Percentiles rank a stretch among this genome's conserved stretches.
These are phyloP conservation scores for Skeletonema potamos DNA, from an alignment of 108 stramenopile species.

Conservation along the genomic window DNA sequence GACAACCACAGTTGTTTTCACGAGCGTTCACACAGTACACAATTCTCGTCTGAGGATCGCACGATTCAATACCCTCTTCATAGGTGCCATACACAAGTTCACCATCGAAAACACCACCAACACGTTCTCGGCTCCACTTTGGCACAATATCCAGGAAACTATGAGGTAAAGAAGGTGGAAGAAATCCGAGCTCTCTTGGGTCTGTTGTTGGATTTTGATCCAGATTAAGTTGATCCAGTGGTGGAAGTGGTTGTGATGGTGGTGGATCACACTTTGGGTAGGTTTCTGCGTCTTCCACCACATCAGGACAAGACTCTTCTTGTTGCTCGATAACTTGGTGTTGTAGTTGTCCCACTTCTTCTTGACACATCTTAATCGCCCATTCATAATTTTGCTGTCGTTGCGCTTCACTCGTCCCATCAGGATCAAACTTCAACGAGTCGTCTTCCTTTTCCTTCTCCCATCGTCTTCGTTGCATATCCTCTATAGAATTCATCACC, in stretches of 20 bases:
- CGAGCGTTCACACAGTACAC: slow-evolving; percentile 10
- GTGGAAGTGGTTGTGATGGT: slow-evolving; percentile 3
- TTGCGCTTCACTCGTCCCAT: neutral
- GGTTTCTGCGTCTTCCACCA: neutral
- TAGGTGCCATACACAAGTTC: neutral
- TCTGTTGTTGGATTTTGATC: neutral
- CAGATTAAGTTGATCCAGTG: slow-evolving; percentile 5
- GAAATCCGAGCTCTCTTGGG: slow-evolving; percentile 3
- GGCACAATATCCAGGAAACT: slow-evolving; percentile 6
- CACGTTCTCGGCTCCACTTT: neutral
- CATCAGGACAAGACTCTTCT: neutral
- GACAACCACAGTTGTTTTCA: slow-evolving; percentile 5
- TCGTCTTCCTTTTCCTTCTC: slow-evolving; percentile 10
- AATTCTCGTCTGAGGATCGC: slow-evolving; percentile 12
- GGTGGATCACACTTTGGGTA: neutral
- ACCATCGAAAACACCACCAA: slow-evolving; percentile 8
- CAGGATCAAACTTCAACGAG: slow-evolving; percentile 6
- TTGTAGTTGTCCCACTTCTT: neutral
- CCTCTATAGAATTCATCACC: slow-evolving; percentile 2
- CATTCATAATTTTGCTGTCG: slow-evolving; percentile 9
- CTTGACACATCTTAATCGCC: slow-evolving; percentile 2
- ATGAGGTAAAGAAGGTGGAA: slow-evolving; percentile 13
- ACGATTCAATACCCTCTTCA: slow-evolving; percentile 1
- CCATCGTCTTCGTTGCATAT: neutral
- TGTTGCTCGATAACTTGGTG: neutral